Percentiles rank a stretch among this genome's conserved stretches.
Evolutionary conservation across 129 eudicot genomes (phyloP).

Genomic region (Chrysanthemum lavandulifolium): DNA sequence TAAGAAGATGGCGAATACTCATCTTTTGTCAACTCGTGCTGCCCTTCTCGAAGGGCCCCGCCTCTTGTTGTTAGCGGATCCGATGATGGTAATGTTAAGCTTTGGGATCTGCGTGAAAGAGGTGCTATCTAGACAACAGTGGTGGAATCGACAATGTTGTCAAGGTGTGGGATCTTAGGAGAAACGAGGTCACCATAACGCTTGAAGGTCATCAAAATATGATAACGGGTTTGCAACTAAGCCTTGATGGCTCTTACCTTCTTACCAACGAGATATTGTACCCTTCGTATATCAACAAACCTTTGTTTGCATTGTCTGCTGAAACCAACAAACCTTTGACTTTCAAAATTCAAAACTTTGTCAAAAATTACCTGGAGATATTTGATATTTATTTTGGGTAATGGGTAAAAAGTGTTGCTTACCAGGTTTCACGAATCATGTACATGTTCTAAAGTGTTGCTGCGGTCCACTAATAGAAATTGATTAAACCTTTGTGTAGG

Average conservation of each 20-base stretch:
- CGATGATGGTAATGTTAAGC: slow-evolving; percentile 94
- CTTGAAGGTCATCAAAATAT: slow-evolving; percentile 91
- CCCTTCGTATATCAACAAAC: slow-evolving; percentile 53
- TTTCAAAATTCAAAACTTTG: too few species aligned
- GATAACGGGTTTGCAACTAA: slow-evolving; percentile 90
- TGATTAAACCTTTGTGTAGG: too few species aligned
- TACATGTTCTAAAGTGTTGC: too few species aligned
- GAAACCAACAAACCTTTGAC: too few species aligned
- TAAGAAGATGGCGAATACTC: slow-evolving; percentile 83
- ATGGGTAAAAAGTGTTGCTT: too few species aligned
- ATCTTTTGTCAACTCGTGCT: slow-evolving; percentile 86
- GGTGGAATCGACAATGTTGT: slow-evolving; percentile 89
- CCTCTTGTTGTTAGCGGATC: slow-evolving; percentile 94
- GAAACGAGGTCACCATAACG: slow-evolving; percentile 82
- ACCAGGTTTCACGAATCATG: too few species aligned
- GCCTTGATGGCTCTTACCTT: slow-evolving; percentile 94
- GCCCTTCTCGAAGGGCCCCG: slow-evolving; percentile 90
- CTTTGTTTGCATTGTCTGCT: too few species aligned
- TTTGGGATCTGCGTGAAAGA: slow-evolving; percentile 92
- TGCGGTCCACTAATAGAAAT: too few species aligned
- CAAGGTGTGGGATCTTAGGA: slow-evolving; percentile 91
- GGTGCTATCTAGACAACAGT: slow-evolving; percentile 84
- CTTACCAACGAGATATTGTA: slow-evolving; percentile 82
- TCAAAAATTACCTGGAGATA: too few species aligned
- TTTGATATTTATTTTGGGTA: too few species aligned